phyloP scores from a whole-genome alignment of 2,329 filamentous ascomycete species.

The Penicillium thymicola region DNA sequence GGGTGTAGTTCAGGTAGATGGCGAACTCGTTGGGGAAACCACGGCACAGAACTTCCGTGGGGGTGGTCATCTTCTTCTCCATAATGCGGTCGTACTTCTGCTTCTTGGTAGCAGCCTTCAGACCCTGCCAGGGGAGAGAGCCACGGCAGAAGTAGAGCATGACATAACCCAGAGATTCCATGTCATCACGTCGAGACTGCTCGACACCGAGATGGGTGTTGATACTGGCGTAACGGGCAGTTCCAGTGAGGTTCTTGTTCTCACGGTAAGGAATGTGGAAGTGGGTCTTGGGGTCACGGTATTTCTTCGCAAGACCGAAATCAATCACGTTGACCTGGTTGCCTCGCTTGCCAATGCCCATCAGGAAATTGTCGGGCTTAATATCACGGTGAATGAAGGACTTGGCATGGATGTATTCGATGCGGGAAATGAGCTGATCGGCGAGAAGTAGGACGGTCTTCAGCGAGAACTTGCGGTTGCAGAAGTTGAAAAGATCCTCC shows the following conservation, averaged over 20 bases:
- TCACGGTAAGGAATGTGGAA: conserved; percentile 99
- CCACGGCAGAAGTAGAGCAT: conserved; percentile 99
- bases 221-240: conserved; percentile 96
- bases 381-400: conserved; percentile 99
- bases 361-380: conserved; percentile 99
- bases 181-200: conserved; percentile 98
- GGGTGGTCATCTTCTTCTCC: conserved; percentile 99
- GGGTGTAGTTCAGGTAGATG: conserved; percentile 99
- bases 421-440: conserved; percentile 97
- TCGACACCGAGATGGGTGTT: conserved; percentile 98
- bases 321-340: conserved; percentile 99
- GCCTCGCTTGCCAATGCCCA: conserved; percentile 98
- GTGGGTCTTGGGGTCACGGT: conserved; percentile 98
- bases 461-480: conserved; percentile 98
- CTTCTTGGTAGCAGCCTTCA: conserved; percentile 99
- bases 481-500: conserved; percentile 99
- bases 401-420: conserved; percentile 99
- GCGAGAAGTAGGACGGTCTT: conserved; percentile 97
- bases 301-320: conserved; percentile 99
- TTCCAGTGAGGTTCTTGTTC: conserved; percentile 99
- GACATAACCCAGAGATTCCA: conserved; percentile 98
- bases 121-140: conserved; percentile 95
- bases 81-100: conserved; percentile 99
- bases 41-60: conserved; percentile 96
- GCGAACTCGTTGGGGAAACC: conserved; percentile 99